These are phyloP conservation scores for Pyropia haitanensis DNA, from an alignment of 23 red algal genomes.

Conservation along the genomic window DNA sequence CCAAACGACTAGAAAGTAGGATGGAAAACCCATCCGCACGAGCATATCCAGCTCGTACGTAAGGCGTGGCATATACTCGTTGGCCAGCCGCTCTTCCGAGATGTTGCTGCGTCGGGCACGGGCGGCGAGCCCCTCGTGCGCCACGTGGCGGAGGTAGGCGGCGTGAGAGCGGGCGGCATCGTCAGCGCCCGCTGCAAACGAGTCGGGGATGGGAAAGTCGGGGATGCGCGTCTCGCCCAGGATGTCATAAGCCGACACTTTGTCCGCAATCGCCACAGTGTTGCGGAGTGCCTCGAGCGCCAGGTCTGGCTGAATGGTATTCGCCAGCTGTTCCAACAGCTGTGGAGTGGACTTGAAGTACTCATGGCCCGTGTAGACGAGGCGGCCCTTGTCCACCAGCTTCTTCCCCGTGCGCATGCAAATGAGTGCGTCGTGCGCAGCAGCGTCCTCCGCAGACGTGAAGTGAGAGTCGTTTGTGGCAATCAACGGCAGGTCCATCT, in stretches of 20 bases:
- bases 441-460: constrained; percentile 58
- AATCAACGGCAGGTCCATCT: constrained; percentile 65
- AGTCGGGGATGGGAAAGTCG: constrained; percentile 53
- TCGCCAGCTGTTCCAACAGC: constrained; percentile 32
- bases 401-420: constrained; percentile 91
- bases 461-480: constrained; percentile 97
- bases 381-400: constrained; percentile 61
- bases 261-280: constrained; percentile 59
- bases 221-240: constrained; percentile 75
- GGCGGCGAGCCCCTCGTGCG: not conserved
- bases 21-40: constrained; percentile 66
- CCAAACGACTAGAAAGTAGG: constrained; percentile 95
- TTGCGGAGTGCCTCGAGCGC: constrained; percentile 45
- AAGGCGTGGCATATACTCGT: constrained; percentile 60
- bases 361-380: constrained; percentile 81
- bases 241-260: constrained; percentile 62
- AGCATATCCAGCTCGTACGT: constrained; percentile 79
- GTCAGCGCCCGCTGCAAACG: constrained; percentile 5
- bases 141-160: constrained; percentile 26
- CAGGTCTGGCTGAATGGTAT: constrained; percentile 8
- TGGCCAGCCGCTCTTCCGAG: not conserved
- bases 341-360: constrained; percentile 85
- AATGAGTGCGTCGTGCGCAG: constrained; percentile 82
- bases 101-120: not conserved
- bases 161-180: constrained; percentile 12